Conservation (phyloP, 306 rosid species). For the Medicago arabica region DNA sequence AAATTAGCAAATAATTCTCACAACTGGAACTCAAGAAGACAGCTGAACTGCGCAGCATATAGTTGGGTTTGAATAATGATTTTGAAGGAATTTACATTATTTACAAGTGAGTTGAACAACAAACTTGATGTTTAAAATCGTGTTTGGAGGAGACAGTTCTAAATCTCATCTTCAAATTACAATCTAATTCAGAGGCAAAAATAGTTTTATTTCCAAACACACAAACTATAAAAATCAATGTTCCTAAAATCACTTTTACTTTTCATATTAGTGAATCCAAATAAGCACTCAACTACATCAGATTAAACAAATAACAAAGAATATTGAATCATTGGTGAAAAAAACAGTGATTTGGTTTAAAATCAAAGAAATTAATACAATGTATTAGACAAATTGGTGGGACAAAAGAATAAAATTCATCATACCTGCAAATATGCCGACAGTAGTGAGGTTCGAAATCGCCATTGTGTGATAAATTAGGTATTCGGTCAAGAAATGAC, state of each 20-base stretch:
- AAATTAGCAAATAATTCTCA: background rate
- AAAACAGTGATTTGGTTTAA: background rate
- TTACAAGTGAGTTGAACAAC: background rate
- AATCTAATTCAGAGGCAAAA: background rate
- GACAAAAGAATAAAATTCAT: constrained; percentile 24
- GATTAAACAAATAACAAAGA: constrained; percentile 17
- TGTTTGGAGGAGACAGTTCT: background rate
- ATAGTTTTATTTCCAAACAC: background rate
- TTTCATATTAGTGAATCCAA: background rate
- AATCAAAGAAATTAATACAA: constrained; percentile 23
- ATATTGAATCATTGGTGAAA: background rate
- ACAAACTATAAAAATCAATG: background rate
- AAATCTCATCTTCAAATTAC: background rate
- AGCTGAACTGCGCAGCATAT: background rate
- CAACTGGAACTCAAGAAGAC: background rate
- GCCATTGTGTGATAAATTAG: constrained; percentile 81
- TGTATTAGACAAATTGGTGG: constrained; percentile 28
- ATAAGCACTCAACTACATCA: background rate
- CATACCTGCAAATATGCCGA: constrained; percentile 89
- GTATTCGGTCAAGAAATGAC: constrained; percentile 87
- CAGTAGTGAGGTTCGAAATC: constrained; percentile 72
- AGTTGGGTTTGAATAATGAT: background rate
- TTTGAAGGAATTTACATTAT: background rate
- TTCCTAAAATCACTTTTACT: background rate
- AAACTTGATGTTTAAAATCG: background rate